Evolutionary conservation across 176 grass and related monocot genomes (phyloP).

Genomic region (Eleusine coracana): DNA sequence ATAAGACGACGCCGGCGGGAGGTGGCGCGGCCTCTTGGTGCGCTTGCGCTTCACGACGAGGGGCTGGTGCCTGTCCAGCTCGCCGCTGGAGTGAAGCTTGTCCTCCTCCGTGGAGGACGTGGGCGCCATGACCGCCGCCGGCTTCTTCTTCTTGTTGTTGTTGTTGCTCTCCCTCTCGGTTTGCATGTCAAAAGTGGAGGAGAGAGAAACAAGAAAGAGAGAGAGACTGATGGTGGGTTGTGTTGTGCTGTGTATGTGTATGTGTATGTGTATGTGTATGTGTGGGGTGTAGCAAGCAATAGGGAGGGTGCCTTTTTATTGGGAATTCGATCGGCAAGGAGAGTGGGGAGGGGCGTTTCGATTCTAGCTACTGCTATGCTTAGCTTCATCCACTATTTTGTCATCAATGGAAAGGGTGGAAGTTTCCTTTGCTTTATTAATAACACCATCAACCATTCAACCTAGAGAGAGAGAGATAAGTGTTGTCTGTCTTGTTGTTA

Average conservation of each 20-base stretch:
- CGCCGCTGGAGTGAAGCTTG: constrained; percentile 1
- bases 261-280: background rate
- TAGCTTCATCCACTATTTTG: background rate
- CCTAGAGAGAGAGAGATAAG: constrained; percentile 4
- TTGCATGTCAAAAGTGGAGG: constrained; percentile 36
- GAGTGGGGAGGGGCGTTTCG: constrained; percentile 38
- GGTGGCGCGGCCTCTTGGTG: constrained; percentile 55
- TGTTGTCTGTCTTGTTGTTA: background rate
- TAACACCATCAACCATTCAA: constrained; percentile 27
- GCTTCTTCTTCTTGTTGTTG: no score
- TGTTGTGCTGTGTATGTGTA: background rate
- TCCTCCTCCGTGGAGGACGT: constrained; percentile 45
- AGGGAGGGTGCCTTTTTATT: constrained; percentile 30
- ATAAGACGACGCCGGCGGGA: constrained; percentile 28
- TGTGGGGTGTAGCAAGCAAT: background rate
- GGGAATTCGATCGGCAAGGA: background rate
- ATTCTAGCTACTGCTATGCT: constrained; percentile 11
- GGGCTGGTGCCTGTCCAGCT: constrained; percentile 33
- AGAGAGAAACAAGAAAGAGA: constrained; percentile 14
- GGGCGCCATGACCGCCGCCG: background rate
- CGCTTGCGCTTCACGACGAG: constrained; percentile 57
- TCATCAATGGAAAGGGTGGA: constrained; percentile 40
- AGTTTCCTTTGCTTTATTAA: constrained; percentile 53
- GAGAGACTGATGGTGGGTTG: constrained; percentile 2
- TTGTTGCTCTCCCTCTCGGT: background rate